These are phyloP conservation scores for Aspergillus niger DNA, from an alignment of 2,329 filamentous ascomycete genomes.

Conservation along the genomic window DNA sequence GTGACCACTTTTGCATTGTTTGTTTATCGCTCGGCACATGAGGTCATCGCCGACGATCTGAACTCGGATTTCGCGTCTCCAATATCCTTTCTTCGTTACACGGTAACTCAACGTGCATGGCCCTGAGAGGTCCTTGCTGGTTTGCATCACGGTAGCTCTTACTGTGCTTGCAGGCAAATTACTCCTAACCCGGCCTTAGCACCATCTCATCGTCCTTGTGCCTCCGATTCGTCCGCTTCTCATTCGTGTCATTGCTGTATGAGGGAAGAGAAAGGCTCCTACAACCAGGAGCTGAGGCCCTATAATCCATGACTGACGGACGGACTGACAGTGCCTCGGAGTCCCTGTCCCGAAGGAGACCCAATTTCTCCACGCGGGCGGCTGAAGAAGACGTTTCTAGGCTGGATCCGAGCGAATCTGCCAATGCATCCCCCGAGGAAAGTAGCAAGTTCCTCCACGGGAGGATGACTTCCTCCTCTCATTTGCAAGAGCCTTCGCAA, in stretches of 20 bases:
- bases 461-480: constrained; percentile 23
- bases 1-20: constrained; percentile 37
- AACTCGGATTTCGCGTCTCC: neutral
- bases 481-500: constrained; percentile 29
- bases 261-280: constrained; percentile 2
- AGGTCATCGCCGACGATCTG: constrained; percentile 23
- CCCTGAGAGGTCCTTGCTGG: neutral
- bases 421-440: constrained; percentile 23
- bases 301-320: constrained; percentile 27
- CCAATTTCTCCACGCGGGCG: constrained; percentile 43
- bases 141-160: neutral
- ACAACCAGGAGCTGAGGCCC: constrained; percentile 6
- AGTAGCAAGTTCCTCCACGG: constrained; percentile 27
- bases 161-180: neutral
- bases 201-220: neutral
- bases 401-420: constrained; percentile 36
- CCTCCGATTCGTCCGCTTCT: neutral
- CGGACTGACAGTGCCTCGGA: constrained; percentile 23
- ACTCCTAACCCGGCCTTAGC: neutral
- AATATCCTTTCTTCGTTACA: neutral
- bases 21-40: constrained; percentile 24
- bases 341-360: constrained; percentile 38
- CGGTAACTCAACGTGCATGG: constrained; percentile 2
- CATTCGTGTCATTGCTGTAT: neutral
- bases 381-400: constrained; percentile 41